A percentile compares a stretch with the other conserved stretches of the same genome.
phyloP scores from a whole-genome alignment of 257 asterid species.

The Solanum clarkiae region DNA sequence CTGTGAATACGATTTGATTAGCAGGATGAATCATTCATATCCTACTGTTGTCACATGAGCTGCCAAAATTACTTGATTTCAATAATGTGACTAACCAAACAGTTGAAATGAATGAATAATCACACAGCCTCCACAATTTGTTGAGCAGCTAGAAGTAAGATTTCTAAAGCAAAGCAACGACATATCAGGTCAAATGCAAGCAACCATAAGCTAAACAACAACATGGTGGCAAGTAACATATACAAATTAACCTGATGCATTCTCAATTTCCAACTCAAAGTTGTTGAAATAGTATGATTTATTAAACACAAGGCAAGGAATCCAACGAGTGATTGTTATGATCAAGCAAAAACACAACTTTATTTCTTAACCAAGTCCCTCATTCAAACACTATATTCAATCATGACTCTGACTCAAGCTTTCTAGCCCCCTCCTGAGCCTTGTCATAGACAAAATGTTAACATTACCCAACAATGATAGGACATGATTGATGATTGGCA shows the following conservation, averaged over 20 bases:
- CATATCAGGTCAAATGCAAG: background rate
- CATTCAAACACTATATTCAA: too few species aligned
- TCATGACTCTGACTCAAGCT: too few species aligned
- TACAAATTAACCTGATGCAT: background rate
- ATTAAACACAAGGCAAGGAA: background rate
- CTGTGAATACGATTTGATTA: too few species aligned
- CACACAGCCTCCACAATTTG: background rate
- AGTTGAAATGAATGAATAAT: background rate
- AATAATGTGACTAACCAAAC: background rate
- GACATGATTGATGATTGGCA: background rate
- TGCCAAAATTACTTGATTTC: background rate
- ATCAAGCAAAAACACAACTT: too few species aligned
- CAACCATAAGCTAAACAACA: background rate
- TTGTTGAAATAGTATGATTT: background rate
- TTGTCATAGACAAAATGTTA: too few species aligned
- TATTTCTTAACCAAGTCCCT: too few species aligned
- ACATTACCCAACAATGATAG: too few species aligned
- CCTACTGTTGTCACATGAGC: background rate
- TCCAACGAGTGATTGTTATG: background rate
- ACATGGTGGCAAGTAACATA: background rate
- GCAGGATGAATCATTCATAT: background rate
- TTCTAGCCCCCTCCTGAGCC: too few species aligned
- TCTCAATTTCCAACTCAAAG: background rate
- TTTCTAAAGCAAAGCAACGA: background rate
- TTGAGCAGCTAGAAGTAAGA: background rate